Evolutionary conservation across 352 stramenopile genomes (phyloP).

Genomic region (Saprolegnia parasitica): DNA sequence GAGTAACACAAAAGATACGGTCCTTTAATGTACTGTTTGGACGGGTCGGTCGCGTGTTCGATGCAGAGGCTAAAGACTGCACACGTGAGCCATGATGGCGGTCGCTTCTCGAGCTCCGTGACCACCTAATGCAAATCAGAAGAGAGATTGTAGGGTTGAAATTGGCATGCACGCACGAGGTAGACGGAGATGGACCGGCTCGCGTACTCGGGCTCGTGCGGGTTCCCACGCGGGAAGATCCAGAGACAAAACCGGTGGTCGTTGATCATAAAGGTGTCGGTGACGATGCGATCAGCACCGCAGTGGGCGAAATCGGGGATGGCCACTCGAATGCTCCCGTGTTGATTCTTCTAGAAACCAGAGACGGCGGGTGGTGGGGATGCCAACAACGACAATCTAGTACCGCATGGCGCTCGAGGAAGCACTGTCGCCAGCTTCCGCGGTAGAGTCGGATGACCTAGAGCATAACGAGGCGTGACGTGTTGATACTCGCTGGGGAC

Average conservation of each 20-base stretch:
- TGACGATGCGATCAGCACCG: conserved; percentile 61
- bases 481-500: background rate
- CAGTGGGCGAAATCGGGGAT: conserved; percentile 48
- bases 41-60: conserved; percentile 42
- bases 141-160: background rate
- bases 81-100: conserved; percentile 65
- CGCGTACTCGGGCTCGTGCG: conserved; percentile 67
- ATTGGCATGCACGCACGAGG: no score
- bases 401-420: conserved; percentile 44
- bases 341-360: conserved; percentile 37
- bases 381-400: no score
- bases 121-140: conserved; percentile 34
- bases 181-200: conserved; percentile 69
- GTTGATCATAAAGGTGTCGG: conserved; percentile 63
- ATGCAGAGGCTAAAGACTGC: conserved; percentile 71
- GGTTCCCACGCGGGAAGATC: conserved; percentile 77
- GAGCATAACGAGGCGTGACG: conserved; percentile 7
- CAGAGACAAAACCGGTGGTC: conserved; percentile 74
- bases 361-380: no score
- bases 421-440: conserved; percentile 67
- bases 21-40: conserved; percentile 27
- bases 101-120: conserved; percentile 53
- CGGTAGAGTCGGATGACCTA: conserved; percentile 72
- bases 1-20: background rate
- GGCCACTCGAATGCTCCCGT: conserved; percentile 48